Base-by-base conservation (phyloP, 2,329 filamentous ascomycete species). In the Zymoseptoria ardabiliae region DNA sequence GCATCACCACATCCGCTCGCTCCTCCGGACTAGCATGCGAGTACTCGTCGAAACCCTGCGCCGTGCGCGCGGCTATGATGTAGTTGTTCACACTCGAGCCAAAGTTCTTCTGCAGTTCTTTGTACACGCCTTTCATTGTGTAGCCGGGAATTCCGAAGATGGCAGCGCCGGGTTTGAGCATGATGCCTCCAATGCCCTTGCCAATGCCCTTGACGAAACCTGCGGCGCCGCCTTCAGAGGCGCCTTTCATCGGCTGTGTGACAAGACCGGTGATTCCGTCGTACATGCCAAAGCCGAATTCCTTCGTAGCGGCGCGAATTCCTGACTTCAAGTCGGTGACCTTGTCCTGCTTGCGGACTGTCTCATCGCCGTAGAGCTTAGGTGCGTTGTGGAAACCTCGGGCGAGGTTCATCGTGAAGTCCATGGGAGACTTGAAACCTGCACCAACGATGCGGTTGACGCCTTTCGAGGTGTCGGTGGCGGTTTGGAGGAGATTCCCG, bases 371-470 rank as follows among this genome's bases (percentile, higher is more conserved):
- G 70, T 96, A 96, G 0, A 96, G 77, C 65, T 84, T 87, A 0
- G 92, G 91, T 5, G 89, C 87, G 67, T 96, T 96, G 70, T 93
- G 88, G 71, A 96, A 95, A 0, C 92, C 92, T 71, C 88, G 89
- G 0, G 91, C 87, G 28, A 96, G 74, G 1, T 88, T 88, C 55
- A 96, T 77, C 21, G 89, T 90, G 66, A 96, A 89, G 72, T 96
- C 91, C 81, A 95, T 87, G 0, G 92, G 92, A 0, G 87, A 87
- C 69, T 89, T 89, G 62, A 93, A 67, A 13, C 71, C 71, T 20
- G 73, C 72, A 11, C 70, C 70, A 4, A 74, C 63, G 30, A 75
- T 74, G 22, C 69, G 68, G n/a, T 68, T 63, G 9, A 74, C 67
- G 7, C 73, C 73, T 59, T 74, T 73, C 9, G 68, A 66, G 17